A percentile compares a stretch with the other conserved stretches of the same genome.
These are phyloP conservation scores for Uronychia setigera DNA, from an alignment of 73 alveolate genomes.

Conservation along the genomic window DNA sequence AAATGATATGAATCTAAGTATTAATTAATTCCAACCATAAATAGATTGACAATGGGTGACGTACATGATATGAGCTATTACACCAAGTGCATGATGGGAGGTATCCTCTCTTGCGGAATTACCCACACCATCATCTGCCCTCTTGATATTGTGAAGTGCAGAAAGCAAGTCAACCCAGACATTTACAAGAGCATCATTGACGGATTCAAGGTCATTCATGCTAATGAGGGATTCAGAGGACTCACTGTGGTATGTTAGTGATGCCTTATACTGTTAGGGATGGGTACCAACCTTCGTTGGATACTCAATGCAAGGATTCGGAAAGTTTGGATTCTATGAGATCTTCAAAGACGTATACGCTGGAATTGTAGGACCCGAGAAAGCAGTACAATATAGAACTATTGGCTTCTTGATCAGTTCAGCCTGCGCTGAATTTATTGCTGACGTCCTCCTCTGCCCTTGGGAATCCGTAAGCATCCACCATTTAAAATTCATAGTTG, in stretches of 20 bases:
- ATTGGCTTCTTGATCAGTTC: slow-evolving; percentile 83
- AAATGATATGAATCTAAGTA: neutral
- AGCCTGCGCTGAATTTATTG: slow-evolving; percentile 93
- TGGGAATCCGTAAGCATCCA: slow-evolving; percentile 79
- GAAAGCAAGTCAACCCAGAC: slow-evolving; percentile 72
- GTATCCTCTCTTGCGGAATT: slow-evolving; percentile 89
- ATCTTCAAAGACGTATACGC: slow-evolving; percentile 94
- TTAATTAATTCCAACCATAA: neutral
- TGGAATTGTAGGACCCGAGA: slow-evolving; percentile 79
- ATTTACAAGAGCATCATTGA: slow-evolving; percentile 67
- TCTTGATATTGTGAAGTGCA: slow-evolving; percentile 91
- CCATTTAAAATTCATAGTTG: slow-evolving; percentile 12
- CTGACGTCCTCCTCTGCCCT: slow-evolving; percentile 88
- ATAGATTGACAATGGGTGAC: slow-evolving; percentile 39
- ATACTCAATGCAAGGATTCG: slow-evolving; percentile 86
- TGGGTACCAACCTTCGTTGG: slow-evolving; percentile 95
- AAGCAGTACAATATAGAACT: slow-evolving; percentile 84
- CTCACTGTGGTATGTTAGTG: slow-evolving; percentile 66
- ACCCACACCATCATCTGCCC: slow-evolving; percentile 91
- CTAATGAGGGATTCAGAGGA: slow-evolving; percentile 81
- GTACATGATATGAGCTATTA: slow-evolving; percentile 86
- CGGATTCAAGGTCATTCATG: slow-evolving; percentile 70
- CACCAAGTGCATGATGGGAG: slow-evolving; percentile 93
- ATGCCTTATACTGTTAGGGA: slow-evolving; percentile 42
- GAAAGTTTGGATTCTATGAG: slow-evolving; percentile 94